phyloP scores from a whole-genome alignment of 2,329 filamentous ascomycete genomes.

The Amauroascus niger region DNA sequence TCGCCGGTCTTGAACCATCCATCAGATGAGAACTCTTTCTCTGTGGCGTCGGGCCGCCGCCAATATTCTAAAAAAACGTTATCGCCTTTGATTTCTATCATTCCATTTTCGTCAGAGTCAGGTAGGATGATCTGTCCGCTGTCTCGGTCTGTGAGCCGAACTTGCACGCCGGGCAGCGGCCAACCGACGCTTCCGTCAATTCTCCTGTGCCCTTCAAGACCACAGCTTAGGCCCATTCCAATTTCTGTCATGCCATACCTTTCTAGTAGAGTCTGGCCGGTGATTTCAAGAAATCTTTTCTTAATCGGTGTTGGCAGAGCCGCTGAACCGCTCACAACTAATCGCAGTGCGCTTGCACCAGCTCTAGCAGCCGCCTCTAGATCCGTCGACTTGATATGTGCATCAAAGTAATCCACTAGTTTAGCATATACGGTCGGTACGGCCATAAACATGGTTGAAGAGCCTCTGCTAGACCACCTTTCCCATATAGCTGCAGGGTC shows the following conservation, averaged over 20 bases:
- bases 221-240: conserved; percentile 41
- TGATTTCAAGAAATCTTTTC: conserved; percentile 33
- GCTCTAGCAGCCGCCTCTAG: conserved; percentile 26
- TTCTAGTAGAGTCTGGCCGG: conserved; percentile 37
- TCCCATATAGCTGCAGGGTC: conserved; percentile 39
- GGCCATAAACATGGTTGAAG: conserved; percentile 42
- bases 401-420: conserved; percentile 39
- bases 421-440: conserved; percentile 45
- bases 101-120: conserved; percentile 32
- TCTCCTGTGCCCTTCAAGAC: conserved; percentile 31
- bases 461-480: conserved; percentile 35
- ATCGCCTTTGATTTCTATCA: conserved; percentile 36
- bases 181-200: conserved; percentile 43
- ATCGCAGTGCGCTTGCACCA: conserved; percentile 29
- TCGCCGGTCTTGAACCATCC: conserved; percentile 45
- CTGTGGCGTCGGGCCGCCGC: conserved; percentile 38
- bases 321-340: conserved; percentile 37
- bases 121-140: conserved; percentile 24
- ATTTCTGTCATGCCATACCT: conserved; percentile 45
- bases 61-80: conserved; percentile 38
- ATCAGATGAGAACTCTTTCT: conserved; percentile 38
- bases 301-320: conserved; percentile 37
- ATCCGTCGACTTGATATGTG: conserved; percentile 30
- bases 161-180: conserved; percentile 40
- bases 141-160: conserved; percentile 38